Percentiles rank a stretch among this genome's conserved stretches.
phyloP scores from a whole-genome alignment of 2,329 filamentous ascomycete genomes.

The Botrytis squamosa region DNA sequence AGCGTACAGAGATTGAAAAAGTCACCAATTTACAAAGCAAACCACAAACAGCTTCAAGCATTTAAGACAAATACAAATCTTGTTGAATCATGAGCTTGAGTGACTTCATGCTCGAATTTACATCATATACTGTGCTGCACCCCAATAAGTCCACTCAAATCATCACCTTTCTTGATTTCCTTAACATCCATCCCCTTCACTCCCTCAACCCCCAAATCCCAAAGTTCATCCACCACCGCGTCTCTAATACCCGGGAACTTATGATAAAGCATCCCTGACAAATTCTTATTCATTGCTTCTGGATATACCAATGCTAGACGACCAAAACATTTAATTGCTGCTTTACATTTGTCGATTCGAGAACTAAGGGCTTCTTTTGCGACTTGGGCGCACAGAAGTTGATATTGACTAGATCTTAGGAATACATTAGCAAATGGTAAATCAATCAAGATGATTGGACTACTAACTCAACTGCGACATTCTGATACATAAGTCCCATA shows the following conservation, averaged over 20 bases:
- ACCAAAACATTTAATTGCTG: conserved; percentile 3
- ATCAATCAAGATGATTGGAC: neutral
- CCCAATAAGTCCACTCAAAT: neutral
- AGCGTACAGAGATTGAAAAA: neutral
- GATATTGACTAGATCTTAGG: neutral
- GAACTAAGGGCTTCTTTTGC: neutral
- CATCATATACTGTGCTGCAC: neutral
- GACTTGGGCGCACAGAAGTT: neutral
- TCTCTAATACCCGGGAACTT: neutral
- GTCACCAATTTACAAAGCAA: neutral
- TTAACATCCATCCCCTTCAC: conserved; percentile 1
- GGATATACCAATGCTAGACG: neutral
- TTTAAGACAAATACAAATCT: neutral
- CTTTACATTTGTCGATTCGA: conserved; percentile 1
- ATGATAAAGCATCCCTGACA: neutral
- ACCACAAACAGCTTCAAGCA: neutral
- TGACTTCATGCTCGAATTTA: neutral
- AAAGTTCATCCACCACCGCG: conserved; percentile 3
- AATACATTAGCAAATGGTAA: neutral
- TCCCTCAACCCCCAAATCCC: neutral
- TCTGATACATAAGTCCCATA: conserved; percentile 23
- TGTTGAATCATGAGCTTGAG: neutral
- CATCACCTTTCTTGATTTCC: neutral
- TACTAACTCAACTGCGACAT: neutral
- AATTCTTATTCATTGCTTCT: neutral